Conservation (phyloP, 768 basidiomycete genomes). For the Cystofilobasidium ferigula region DNA sequence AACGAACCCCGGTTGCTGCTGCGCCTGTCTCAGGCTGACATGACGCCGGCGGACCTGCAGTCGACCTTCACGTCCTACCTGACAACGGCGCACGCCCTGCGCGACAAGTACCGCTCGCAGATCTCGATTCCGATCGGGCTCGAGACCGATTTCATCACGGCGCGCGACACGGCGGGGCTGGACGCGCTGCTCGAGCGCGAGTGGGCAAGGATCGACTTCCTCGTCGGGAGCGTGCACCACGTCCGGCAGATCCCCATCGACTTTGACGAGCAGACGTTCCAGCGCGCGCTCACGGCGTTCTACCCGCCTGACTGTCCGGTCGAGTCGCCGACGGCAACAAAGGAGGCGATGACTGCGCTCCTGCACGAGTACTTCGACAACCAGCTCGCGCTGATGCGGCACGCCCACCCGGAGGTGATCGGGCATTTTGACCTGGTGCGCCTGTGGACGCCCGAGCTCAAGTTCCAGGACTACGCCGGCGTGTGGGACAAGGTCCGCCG, state of each 20-base stretch:
- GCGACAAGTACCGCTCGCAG: conserved; percentile 48
- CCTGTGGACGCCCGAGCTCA: conserved; percentile 55
- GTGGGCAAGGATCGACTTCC: conserved; percentile 57
- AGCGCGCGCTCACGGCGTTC: conserved; percentile 48
- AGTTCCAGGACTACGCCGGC: conserved; percentile 43
- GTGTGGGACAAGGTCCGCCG: conserved; percentile 59
- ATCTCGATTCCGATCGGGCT: conserved; percentile 76
- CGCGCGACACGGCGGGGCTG: conserved; percentile 53
- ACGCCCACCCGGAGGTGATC: conserved; percentile 72
- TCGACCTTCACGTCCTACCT: conserved; percentile 65
- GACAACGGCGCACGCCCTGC: conserved; percentile 66
- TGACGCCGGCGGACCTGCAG: conserved; percentile 47
- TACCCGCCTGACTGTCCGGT: background rate
- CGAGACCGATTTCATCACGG: conserved; percentile 81
- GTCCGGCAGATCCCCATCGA: conserved; percentile 81
- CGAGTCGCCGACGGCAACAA: background rate
- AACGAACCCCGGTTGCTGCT: background rate
- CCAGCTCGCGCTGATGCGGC: conserved; percentile 59
- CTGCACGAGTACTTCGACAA: conserved; percentile 65
- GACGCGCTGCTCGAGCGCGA: conserved; percentile 46
- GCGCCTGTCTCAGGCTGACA: conserved; percentile 43
- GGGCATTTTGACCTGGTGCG: conserved; percentile 91
- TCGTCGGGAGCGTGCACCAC: conserved; percentile 90
- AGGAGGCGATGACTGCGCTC: conserved; percentile 29
- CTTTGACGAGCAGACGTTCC: conserved; percentile 66